These are phyloP conservation scores for Eucalyptus virginea DNA, from an alignment of 345 rosid genomes.

Conservation along the genomic window DNA sequence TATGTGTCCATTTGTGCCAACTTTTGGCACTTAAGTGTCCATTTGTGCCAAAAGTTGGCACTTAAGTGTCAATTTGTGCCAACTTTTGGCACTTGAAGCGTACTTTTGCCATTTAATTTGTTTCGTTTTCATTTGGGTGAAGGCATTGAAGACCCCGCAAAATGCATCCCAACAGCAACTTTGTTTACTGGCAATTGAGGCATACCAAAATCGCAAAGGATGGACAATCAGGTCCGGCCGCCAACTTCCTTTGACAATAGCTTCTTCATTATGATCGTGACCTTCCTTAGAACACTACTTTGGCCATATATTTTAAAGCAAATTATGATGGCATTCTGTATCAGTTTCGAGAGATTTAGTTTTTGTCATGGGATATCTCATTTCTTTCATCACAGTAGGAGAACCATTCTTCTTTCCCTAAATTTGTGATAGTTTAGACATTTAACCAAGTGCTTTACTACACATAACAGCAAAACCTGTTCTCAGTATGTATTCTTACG, in stretches of 20 bases:
- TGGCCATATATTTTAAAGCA: not conserved
- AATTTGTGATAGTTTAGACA: not conserved
- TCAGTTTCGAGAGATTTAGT: not conserved
- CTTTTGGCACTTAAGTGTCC: too few species aligned
- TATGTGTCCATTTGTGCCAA: too few species aligned
- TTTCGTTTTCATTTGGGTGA: not conserved
- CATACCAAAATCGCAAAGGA: conserved; percentile 51
- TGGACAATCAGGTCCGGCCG: conserved; percentile 76
- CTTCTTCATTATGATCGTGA: not conserved
- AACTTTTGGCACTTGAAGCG: too few species aligned
- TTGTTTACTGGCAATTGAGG: conserved; percentile 57
- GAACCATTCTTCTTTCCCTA: not conserved
- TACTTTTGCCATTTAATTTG: not conserved
- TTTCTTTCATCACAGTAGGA: not conserved
- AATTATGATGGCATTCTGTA: not conserved
- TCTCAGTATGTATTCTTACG: not conserved
- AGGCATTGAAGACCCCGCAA: conserved; percentile 29
- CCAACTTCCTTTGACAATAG: conserved; percentile 21
- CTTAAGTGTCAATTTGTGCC: too few species aligned
- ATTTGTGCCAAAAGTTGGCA: too few species aligned
- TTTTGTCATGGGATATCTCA: not conserved
- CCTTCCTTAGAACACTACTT: not conserved
- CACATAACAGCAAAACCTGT: not conserved
- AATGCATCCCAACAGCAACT: conserved; percentile 51
- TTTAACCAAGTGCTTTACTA: not conserved